These are phyloP conservation scores for Penicillium roqueforti DNA, from an alignment of 495 filamentous ascomycete genomes.

Conservation along the genomic window DNA sequence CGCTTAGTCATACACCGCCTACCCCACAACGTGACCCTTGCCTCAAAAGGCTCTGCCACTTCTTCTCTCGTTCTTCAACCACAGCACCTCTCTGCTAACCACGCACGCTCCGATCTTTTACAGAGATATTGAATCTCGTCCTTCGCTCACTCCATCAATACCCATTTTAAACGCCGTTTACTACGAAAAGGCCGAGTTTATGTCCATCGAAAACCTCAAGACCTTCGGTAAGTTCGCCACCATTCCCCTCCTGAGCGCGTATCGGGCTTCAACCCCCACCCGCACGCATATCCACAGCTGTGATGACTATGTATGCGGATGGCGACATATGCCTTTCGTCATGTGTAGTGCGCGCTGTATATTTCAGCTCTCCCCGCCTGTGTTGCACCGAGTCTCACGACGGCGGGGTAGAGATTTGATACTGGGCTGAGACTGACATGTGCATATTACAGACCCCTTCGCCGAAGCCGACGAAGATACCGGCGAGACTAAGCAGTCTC, in stretches of 20 bases:
- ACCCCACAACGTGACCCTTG: slow-evolving; percentile 31
- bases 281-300: neutral
- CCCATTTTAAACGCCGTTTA: slow-evolving; percentile 44
- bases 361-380: neutral
- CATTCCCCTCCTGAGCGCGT: slow-evolving; percentile 22
- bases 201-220: slow-evolving; percentile 99
- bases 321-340: neutral
- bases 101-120: slow-evolving; percentile 19
- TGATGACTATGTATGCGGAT: neutral
- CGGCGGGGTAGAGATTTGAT: slow-evolving; percentile 39
- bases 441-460: slow-evolving; percentile 81
- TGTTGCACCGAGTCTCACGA: slow-evolving; percentile 8
- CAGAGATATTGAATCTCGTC: slow-evolving; percentile 41
- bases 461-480: slow-evolving; percentile 99
- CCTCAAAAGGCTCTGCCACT: slow-evolving; percentile 43
- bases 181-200: slow-evolving; percentile 68
- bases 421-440: slow-evolving; percentile 36
- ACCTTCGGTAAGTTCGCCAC: slow-evolving; percentile 79
- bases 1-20: slow-evolving; percentile 39
- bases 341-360: neutral
- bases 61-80: slow-evolving; percentile 27
- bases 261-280: slow-evolving; percentile 1
- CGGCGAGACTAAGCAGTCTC: slow-evolving; percentile 85
- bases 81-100: slow-evolving; percentile 16
- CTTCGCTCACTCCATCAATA: slow-evolving; percentile 30